Evolutionary conservation across 2,329 filamentous ascomycete species (phyloP), one percentile per base, ranked within the genome.

Genomic region (Pestalotiopsis sp.): DNA sequence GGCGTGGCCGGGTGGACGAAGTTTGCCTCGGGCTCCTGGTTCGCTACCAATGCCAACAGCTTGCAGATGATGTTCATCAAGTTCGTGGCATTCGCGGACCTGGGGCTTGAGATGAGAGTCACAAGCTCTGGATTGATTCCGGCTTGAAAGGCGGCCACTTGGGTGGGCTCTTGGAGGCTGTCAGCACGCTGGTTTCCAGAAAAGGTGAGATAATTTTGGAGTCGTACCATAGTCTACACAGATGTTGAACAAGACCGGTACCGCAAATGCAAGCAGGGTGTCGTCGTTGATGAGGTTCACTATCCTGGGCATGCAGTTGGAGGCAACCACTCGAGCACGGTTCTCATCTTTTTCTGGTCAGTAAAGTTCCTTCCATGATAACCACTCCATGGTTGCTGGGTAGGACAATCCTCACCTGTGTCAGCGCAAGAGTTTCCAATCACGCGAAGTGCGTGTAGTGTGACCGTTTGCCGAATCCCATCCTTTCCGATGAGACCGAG

Each of bases 381-480:
- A 31, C 31, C 31, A 31, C 7, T 31, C 36, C 20, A 39, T n/a
- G 17, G 5, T 7, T n/a, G 5, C 23, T 20, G 9, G 5, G 1
- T 39, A 12, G 12, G 23, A 36, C 4, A 14, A 49, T 39, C 62
- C 76, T 67, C 76, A 86, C 86, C 84, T 71, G 86, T 87, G 71
- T 91, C 89, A 23, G 89, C 89, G 70, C 87, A 90, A 11, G 87
- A 86, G 75, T 91, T 91, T 14, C 89, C 89, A 17, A 89, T 81
- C 23, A 90, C 76, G 27, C 89, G 86, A 17, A 91, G 79, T 7
- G 84, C 78, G 67, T 91, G 88, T 7, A 87, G 80, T 59, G 83
- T 82, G n/a, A 90, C 79, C 1, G 80, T 74, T 39, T 81, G 79
- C 11, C 78, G 77, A 45, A 85, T 71, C 1, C 75, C 78, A 3